Percentiles rank a stretch among this genome's conserved stretches.
These are phyloP conservation scores for Macadamia tetraphylla DNA, from an alignment of 164 flowering plant genomes.

Conservation along the genomic window DNA sequence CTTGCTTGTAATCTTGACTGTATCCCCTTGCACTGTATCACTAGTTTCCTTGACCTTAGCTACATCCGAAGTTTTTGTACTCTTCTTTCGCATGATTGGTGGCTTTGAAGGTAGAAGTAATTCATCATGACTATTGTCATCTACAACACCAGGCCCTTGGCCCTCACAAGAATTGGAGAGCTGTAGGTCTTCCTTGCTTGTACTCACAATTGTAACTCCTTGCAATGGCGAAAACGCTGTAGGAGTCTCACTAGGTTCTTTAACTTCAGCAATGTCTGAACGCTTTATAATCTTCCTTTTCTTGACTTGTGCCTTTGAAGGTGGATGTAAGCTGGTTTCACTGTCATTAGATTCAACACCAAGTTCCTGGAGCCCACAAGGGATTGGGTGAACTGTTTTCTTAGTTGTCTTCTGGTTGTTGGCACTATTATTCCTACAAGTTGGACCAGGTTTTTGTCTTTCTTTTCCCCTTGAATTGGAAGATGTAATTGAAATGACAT, in stretches of 20 bases:
- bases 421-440: not conserved
- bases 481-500: too few relatives aligned
- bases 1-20: not conserved
- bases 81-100: not conserved
- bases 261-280: conserved; percentile 3
- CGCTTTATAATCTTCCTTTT: not conserved
- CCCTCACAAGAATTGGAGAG: not conserved
- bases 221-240: not conserved
- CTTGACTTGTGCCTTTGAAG: conserved; percentile 5
- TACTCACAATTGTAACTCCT: not conserved
- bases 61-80: not conserved
- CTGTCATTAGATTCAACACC: not conserved
- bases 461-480: not conserved
- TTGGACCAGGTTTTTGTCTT: not conserved
- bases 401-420: not conserved
- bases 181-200: too few relatives aligned
- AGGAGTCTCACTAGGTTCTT: conserved; percentile 6
- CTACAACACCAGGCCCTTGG: not conserved
- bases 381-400: not conserved
- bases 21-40: not conserved
- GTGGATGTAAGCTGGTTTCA: conserved; percentile 1
- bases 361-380: not conserved
- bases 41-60: not conserved
- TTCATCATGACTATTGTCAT: too few relatives aligned
- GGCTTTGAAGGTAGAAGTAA: not conserved